Conservation (phyloP, 148 eudicot species). For the Rhododendron griersonianum region DNA sequence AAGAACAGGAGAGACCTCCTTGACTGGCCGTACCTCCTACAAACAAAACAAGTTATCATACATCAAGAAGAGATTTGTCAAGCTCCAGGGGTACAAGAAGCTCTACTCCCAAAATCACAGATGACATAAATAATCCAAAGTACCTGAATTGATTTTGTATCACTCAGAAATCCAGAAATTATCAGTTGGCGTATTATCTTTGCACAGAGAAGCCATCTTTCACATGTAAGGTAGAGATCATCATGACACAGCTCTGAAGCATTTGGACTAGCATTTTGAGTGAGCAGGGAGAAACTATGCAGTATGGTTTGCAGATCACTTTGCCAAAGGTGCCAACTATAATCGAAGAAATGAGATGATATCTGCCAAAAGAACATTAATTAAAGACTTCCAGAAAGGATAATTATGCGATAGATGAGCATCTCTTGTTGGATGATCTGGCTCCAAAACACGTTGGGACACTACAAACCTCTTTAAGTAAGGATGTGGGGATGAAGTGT, state of each 20-base stretch:
- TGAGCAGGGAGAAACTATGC: conserved; percentile 62
- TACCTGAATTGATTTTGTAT: conserved; percentile 87
- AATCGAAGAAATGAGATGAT: conserved; percentile 91
- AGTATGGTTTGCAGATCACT: conserved; percentile 71
- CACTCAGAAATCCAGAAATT: conserved; percentile 79
- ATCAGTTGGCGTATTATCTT: conserved; percentile 82
- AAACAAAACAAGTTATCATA: conserved; percentile 13
- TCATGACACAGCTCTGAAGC: conserved; percentile 41
- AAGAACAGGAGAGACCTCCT: conserved; percentile 74
- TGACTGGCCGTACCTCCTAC: conserved; percentile 94
- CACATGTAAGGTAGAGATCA: conserved; percentile 75
- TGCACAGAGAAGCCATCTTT: conserved; percentile 93
- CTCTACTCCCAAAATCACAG: not conserved
- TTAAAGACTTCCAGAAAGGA: not conserved
- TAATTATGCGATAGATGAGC: not conserved
- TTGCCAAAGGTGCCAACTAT: conserved; percentile 98
- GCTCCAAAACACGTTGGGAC: not conserved
- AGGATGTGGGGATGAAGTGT: not conserved
- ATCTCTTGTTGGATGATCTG: not conserved
- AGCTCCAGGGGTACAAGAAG: conserved; percentile 10
- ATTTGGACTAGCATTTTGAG: conserved; percentile 43
- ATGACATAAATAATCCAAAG: not conserved
- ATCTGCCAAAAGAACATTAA: conserved; percentile 60
- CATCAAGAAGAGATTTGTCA: conserved; percentile 11
- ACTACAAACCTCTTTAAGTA: conserved; percentile 3